Evolutionary conservation across 805 yeast species (phyloP).

Genomic region (Yamadazyma tumulicola): DNA sequence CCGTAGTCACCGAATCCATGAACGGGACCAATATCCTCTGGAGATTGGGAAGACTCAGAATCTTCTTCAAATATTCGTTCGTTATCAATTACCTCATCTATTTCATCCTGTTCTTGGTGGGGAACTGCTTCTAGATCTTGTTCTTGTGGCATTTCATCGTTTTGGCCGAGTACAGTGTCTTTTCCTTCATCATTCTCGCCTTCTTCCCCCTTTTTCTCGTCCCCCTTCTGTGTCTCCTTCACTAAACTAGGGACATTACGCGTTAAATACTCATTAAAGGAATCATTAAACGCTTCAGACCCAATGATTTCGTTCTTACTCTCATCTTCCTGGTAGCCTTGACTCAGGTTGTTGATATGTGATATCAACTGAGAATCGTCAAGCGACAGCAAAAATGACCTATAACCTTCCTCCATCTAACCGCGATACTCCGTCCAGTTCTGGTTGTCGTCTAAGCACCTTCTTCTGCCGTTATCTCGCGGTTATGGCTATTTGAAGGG

Average conservation of each 20-base stretch:
- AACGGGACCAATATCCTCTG: slow-evolving; percentile 11
- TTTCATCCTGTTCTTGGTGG: slow-evolving; percentile 1
- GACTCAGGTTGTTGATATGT: slow-evolving; percentile 15
- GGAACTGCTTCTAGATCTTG: neutral
- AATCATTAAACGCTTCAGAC: slow-evolving; percentile 14
- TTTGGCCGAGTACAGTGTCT: too few species aligned
- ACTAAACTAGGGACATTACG: neutral
- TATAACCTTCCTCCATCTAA: slow-evolving; percentile 7
- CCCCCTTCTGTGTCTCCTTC: neutral
- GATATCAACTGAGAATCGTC: slow-evolving; percentile 18
- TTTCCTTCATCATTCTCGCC: neutral
- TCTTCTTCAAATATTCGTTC: neutral
- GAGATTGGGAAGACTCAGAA: too few species aligned
- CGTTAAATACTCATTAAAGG: slow-evolving; percentile 8
- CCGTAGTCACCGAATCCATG: slow-evolving; percentile 63
- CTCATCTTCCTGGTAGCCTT: slow-evolving; percentile 5
- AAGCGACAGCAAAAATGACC: slow-evolving; percentile 16
- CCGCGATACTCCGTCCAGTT: too few species aligned
- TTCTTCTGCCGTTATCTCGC: too few species aligned
- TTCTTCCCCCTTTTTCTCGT: neutral
- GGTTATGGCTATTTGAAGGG: too few species aligned
- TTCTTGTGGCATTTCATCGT: too few species aligned
- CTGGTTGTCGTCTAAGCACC: too few species aligned
- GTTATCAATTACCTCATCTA: neutral
- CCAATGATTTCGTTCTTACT: neutral